These are phyloP conservation scores for Apiotrichum porosum DNA, from an alignment of 1,284 basidiomycete genomes.

Conservation along the genomic window DNA sequence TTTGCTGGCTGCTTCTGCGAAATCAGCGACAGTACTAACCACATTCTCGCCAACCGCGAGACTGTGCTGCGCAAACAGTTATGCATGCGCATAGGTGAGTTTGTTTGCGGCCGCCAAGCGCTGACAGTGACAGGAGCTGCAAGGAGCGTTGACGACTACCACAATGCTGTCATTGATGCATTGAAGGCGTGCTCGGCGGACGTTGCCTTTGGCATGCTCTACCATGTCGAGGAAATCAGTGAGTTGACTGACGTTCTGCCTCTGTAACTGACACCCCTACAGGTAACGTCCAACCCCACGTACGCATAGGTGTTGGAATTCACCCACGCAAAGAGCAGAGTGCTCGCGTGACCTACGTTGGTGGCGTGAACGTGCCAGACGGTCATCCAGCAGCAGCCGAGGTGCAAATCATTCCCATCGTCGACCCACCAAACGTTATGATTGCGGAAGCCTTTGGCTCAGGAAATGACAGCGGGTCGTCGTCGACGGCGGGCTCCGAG, in stretches of 20 bases:
- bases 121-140: conserved; percentile 12
- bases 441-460: conserved; percentile 10
- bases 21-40: conserved; percentile 34
- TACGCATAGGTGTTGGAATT: too few species aligned
- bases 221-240: too few species aligned
- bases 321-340: not conserved
- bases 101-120: not conserved
- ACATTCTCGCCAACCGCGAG: conserved; percentile 32
- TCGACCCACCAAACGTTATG: conserved; percentile 2
- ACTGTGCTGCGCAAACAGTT: conserved; percentile 33
- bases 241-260: too few species aligned
- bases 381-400: conserved; percentile 29
- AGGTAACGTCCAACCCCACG: too few species aligned
- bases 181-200: conserved; percentile 29
- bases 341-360: conserved; percentile 22
- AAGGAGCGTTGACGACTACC: conserved; percentile 36
- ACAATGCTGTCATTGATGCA: conserved; percentile 37
- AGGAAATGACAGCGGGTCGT: too few species aligned
- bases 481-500: too few species aligned
- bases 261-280: too few species aligned
- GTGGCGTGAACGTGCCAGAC: conserved; percentile 38
- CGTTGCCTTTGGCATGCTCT: conserved; percentile 42
- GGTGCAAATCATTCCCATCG: not conserved
- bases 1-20: conserved; percentile 42
- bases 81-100: conserved; percentile 40